phyloP scores from a whole-genome alignment of 805 yeast genomes.

The Candida mattraensis region DNA sequence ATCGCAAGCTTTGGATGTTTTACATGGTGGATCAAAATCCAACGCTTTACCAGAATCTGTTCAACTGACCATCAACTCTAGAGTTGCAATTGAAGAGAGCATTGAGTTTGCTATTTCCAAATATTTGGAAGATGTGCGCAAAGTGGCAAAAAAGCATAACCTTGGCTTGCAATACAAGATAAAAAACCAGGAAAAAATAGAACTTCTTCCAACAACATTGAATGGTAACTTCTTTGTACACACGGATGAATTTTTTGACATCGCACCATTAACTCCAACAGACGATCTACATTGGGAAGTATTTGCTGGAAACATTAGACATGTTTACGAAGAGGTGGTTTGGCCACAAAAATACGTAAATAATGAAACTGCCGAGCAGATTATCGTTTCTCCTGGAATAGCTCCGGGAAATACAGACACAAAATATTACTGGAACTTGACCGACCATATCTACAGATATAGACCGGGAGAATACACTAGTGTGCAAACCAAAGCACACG shows the following conservation, averaged over 20 bases:
- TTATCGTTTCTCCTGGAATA: conserved; percentile 45
- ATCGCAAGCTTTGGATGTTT: conserved; percentile 62
- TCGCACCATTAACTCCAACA: conserved; percentile 41
- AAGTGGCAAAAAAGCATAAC: conserved; percentile 46
- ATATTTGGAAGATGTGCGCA: conserved; percentile 36
- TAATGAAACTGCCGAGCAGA: conserved; percentile 16
- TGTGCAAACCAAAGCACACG: conserved; percentile 44
- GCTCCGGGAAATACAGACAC: conserved; percentile 67
- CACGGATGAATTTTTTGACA: conserved; percentile 29
- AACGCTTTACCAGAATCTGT: conserved; percentile 73
- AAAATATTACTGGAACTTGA: conserved; percentile 54
- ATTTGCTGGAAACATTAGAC: conserved; percentile 54
- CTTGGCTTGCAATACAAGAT: conserved; percentile 43
- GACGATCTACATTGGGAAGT: conserved; percentile 39
- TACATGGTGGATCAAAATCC: conserved; percentile 68
- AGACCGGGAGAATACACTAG: conserved; percentile 41
- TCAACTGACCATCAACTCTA: conserved; percentile 53
- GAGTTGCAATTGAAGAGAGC: conserved; percentile 58
- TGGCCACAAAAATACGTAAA: conserved; percentile 27
- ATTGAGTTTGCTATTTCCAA: conserved; percentile 42
- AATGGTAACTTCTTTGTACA: conserved; percentile 45
- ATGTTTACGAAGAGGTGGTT: conserved; percentile 52
- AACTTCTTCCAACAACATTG: conserved; percentile 27
- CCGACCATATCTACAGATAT: conserved; percentile 56
- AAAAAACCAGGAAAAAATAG: conserved; percentile 27